A percentile compares a stretch with the other conserved stretches of the same genome.
phyloP scores from a whole-genome alignment of 805 yeast genomes.

The Yueomyces sp. region DNA sequence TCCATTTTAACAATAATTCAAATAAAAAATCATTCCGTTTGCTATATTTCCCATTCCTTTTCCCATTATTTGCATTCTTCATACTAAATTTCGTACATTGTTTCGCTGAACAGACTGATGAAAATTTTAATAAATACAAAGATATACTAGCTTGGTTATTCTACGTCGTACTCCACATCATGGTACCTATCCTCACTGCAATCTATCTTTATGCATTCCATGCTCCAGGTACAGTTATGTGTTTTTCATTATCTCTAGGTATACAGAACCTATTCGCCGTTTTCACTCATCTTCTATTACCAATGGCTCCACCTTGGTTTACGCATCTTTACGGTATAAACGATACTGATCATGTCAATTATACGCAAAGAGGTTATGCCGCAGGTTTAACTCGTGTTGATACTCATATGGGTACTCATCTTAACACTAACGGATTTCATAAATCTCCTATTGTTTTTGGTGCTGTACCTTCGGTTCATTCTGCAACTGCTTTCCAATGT shows the following conservation, averaged over 20 bases:
- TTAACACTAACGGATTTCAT: slow-evolving; percentile 50
- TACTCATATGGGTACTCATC: slow-evolving; percentile 44
- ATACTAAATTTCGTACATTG: slow-evolving; percentile 33
- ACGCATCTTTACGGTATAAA: slow-evolving; percentile 47
- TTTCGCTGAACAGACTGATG: slow-evolving; percentile 25
- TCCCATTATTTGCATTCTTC: slow-evolving; percentile 28
- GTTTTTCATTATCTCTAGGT: slow-evolving; percentile 44
- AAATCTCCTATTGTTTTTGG: slow-evolving; percentile 60
- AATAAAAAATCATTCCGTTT: slow-evolving; percentile 9
- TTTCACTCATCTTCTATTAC: slow-evolving; percentile 45
- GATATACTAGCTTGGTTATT: slow-evolving; percentile 50
- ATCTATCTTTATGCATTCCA: slow-evolving; percentile 54
- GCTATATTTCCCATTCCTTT: slow-evolving; percentile 23
- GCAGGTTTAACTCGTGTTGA: slow-evolving; percentile 62
- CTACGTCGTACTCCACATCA: slow-evolving; percentile 48
- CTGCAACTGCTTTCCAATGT: slow-evolving; percentile 48
- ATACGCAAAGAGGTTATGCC: slow-evolving; percentile 54
- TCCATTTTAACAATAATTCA: slow-evolving; percentile 7
- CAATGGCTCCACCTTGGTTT: slow-evolving; percentile 70
- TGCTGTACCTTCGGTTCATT: slow-evolving; percentile 48
- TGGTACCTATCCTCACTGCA: slow-evolving; percentile 47
- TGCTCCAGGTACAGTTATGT: slow-evolving; percentile 45
- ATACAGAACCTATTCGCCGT: slow-evolving; percentile 48
- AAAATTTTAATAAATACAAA: slow-evolving; percentile 28
- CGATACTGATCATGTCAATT: slow-evolving; percentile 33